Evolutionary conservation across 2,329 filamentous ascomycete species (phyloP), one percentile per base, ranked within the genome.

Genomic region (Paracamarosporium sp.): DNA sequence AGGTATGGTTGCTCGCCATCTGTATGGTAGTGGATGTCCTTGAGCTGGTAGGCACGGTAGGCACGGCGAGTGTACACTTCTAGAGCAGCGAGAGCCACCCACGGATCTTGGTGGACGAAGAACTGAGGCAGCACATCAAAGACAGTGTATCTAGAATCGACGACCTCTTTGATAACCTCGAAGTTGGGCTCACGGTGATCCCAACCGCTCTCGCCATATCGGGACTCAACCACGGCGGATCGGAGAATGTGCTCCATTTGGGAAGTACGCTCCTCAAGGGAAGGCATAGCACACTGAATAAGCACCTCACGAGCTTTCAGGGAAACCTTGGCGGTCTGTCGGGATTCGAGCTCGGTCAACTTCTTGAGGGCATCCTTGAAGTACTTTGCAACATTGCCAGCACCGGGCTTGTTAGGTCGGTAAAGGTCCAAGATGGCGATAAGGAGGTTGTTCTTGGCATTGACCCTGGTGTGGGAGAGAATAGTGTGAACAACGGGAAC

Each of bases 181-280:
- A 96, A 82, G 79, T 90, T 92, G 46, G 95, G 95, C 79, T 97
- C 91, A 65, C 95, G 86, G 81, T 99, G 95, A 63, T 97, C 94
- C 91, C 92, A 97, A 50, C 94, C 93, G 59, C 92, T 93, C 84
- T 99, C 95, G 58, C 95, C 95, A 72, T 99, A 99, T 67, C 91
- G 89, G n/a, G 93, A 97, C 78, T 99, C 93, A 7, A 97, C 88
- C 22, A 99, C 95, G 0, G 95, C 94, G 25, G 94, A 97, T 58
- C 93, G 91, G 54, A 99, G 85, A 64, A 99, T 99, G 79, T 98
- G 94, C 83, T 98, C 95, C 94, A 99, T 97, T 82, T 99, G 95
- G 6, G 90, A 86, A 25, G 91, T 91, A 67, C 95, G 90, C 84
- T 99, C 95, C 78, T 98, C 95, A 20, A 99, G 84, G 3, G 95